phyloP scores from a whole-genome alignment of 1,284 basidiomycete genomes.

The Tilletia caries region DNA sequence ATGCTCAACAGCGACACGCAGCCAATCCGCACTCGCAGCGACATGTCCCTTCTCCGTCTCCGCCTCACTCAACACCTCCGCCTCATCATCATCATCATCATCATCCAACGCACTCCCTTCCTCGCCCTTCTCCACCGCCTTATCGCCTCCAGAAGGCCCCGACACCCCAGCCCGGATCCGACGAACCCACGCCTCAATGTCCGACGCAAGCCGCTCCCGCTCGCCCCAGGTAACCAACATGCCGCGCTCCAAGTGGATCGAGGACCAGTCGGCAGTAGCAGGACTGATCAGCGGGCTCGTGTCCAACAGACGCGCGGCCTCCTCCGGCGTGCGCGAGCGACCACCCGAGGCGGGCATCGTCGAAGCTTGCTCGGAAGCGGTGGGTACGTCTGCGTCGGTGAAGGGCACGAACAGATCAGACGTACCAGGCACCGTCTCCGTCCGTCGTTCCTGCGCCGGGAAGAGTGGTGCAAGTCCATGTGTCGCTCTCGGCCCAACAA shows the following conservation, averaged over 20 bases:
- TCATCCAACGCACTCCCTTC: not conserved
- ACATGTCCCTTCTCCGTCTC: conserved; percentile 9
- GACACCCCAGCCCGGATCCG: conserved; percentile 16
- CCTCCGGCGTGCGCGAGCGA: not conserved
- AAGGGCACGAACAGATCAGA: conserved; percentile 31
- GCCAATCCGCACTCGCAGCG: conserved; percentile 21
- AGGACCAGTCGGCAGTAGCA: conserved; percentile 44
- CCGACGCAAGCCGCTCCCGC: conserved; percentile 42
- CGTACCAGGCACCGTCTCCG: conserved; percentile 28
- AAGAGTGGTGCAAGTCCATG: conserved; percentile 39
- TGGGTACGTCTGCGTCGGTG: not conserved
- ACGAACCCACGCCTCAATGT: conserved; percentile 46
- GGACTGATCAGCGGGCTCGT: conserved; percentile 39
- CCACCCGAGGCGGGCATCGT: not conserved
- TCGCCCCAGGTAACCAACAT: conserved; percentile 47
- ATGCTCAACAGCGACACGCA: conserved; percentile 41
- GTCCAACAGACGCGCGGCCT: conserved; percentile 29
- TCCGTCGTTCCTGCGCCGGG: conserved; percentile 28
- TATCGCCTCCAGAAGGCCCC: not conserved
- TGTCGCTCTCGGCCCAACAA: not conserved
- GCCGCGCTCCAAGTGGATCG: conserved; percentile 33
- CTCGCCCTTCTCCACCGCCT: not conserved
- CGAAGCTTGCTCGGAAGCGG: not conserved
- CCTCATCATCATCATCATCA: conserved; percentile 6
- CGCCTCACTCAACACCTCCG: conserved; percentile 1